Percentiles rank a stretch among this genome's conserved stretches.
Conservation (phyloP, 2,329 filamentous ascomycete species). For the Penicillium sp. region DNA sequence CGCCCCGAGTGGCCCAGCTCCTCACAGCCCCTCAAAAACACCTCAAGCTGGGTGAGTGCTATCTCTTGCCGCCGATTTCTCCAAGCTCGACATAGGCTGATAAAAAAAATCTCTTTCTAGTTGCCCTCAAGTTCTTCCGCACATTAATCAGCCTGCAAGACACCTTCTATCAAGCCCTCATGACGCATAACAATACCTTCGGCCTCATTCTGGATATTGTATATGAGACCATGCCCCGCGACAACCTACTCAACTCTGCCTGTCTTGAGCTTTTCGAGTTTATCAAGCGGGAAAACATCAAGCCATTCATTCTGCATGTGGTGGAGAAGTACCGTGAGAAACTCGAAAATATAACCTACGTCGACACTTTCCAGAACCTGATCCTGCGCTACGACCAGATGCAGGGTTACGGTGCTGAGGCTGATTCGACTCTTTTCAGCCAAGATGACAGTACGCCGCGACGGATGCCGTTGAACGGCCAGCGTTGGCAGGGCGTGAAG, state of each 20-base stretch:
- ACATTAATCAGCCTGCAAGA: constrained; percentile 83
- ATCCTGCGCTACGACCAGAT: constrained; percentile 78
- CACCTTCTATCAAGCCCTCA: constrained; percentile 84
- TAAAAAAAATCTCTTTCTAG: constrained; percentile 43
- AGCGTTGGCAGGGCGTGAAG: constrained; percentile 69
- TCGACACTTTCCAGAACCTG: constrained; percentile 79
- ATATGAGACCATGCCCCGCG: constrained; percentile 80
- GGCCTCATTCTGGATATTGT: constrained; percentile 84
- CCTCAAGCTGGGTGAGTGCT: constrained; percentile 74
- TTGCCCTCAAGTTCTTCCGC: constrained; percentile 91
- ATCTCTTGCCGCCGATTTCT: background rate
- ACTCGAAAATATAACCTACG: constrained; percentile 73
- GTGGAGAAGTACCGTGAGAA: constrained; percentile 82
- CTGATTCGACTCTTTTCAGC: constrained; percentile 66
- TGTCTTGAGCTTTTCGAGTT: constrained; percentile 93
- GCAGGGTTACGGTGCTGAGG: constrained; percentile 64
- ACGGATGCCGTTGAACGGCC: constrained; percentile 56
- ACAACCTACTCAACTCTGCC: constrained; percentile 91
- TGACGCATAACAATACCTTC: constrained; percentile 78
- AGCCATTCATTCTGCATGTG: constrained; percentile 78
- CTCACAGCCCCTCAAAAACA: constrained; percentile 86
- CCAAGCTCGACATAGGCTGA: background rate
- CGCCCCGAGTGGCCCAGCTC: constrained; percentile 77
- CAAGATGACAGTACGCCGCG: constrained; percentile 62
- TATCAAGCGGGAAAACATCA: constrained; percentile 79